Evolutionary conservation across 139 green algal species (phyloP), one percentile per base, ranked within the genome.

Genomic region (Yamagishiella unicocca): DNA sequence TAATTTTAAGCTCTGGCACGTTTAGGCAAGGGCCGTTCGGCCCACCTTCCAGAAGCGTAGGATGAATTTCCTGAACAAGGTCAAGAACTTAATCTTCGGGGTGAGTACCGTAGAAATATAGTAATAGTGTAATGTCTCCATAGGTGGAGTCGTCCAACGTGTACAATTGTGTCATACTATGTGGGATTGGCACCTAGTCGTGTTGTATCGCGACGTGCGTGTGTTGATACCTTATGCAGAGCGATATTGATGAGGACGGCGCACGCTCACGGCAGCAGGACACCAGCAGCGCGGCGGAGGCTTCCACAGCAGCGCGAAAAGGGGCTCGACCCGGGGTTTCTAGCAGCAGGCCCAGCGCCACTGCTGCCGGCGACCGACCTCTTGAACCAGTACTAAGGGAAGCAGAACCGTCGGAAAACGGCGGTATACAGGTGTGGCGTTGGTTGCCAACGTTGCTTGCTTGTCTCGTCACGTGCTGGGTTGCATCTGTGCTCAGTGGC

Each of bases 1-100:
- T n/a, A n/a, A n/a, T n/a, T n/a, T n/a, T n/a, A n/a, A n/a, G n/a
- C n/a, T n/a, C n/a, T n/a, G n/a, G n/a, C n/a, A n/a, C n/a, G n/a
- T n/a, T n/a, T n/a, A n/a, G n/a, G 33, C 12, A 54, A 31, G 19
- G 8, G 4, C 3, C 35, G 14, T 25, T 25, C 50, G 50, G 58
- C 58, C 24, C 24, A 35, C 19, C 58, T 67, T 67, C 22, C 14
- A 33, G 19, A 40, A 6, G 4, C 14, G 24, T 4, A 31, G 22
- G 7, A 84, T 84, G 77, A 84, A 84, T 35, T 61, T 84, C 24
- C 27, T 84, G 4, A 73, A 73, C 25, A 72, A 72, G 27, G 46
- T 84, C 40, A 84, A 84, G 40, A 72, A 72, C 37, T 84, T 71
- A 29, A 58, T 84, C 37, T 84, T 83, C 33, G 53, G 77, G 24